Evolutionary conservation across 148 eudicot species (phyloP).

Genomic region (Amaranthus cruentus): DNA sequence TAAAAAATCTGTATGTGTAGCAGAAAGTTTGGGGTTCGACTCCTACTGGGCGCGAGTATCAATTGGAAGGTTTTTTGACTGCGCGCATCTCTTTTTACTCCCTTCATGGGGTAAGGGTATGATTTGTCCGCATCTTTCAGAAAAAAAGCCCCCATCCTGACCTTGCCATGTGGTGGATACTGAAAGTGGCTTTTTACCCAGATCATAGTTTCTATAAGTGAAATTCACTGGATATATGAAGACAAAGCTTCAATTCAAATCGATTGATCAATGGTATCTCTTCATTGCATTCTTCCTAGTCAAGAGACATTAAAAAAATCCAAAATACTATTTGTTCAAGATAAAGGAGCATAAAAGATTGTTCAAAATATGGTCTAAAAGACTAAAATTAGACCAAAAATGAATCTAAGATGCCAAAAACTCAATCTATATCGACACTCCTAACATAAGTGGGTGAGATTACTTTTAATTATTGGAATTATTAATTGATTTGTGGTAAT

Average conservation of each 20-base stretch:
- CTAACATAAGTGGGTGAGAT: slow-evolving; percentile 21
- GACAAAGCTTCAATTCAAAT: not conserved
- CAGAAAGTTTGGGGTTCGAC: too few species aligned
- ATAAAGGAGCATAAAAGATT: slow-evolving; percentile 4
- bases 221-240: not conserved
- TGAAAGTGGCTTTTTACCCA: too few species aligned
- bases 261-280: not conserved
- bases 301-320: slow-evolving; percentile 2
- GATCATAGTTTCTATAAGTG: not conserved
- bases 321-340: not conserved
- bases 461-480: slow-evolving; percentile 25
- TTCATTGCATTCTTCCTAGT: not conserved
- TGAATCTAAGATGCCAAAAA: slow-evolving; percentile 21
- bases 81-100: too few species aligned
- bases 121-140: too few species aligned
- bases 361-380: not conserved
- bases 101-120: too few species aligned
- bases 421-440: slow-evolving; percentile 21
- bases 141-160: too few species aligned
- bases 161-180: too few species aligned
- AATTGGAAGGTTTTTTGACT: too few species aligned
- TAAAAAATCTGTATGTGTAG: too few species aligned
- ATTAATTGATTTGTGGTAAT: slow-evolving; percentile 15
- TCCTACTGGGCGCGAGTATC: too few species aligned
- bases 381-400: slow-evolving; percentile 4